Base-by-base conservation (phyloP, 225 moss, liverwort and hornwort genomes). In the Lunularia cruciata region DNA sequence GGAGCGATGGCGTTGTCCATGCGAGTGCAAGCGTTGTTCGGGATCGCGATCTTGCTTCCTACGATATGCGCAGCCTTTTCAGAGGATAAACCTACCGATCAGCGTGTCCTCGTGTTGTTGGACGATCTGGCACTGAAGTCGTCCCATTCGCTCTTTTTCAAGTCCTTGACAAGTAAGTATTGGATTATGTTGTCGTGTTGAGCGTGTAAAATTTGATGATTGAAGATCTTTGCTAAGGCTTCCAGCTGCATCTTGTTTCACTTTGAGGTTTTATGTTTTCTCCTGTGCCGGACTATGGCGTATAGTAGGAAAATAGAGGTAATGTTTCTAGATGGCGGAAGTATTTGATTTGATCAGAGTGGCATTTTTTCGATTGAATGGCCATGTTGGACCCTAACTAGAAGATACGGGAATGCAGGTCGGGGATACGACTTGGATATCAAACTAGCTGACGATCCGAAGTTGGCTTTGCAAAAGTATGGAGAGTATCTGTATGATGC, bases 401-500 rank as follows among this genome's bases (percentile, higher is more conserved):
- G 6, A 11, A 64, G 1, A 0, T 47, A 18, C 46, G 45, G 18
- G 4, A 47, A 49, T 26, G 47, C 78, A 86, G 89, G 87, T 57
- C 80, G 84, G 47, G 92, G 96, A 48, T 92, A 86, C 69, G 90
- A 96, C 43, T 82, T 92, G 51, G 96, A 90, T 23, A 78, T 92
- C 79, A 90, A 90, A 69, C 76, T 96, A 54, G 90, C 92, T 16
- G 86, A 90, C 57, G 96, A 96, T 54, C 75, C 88, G 18, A 86
- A 79, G 46, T 68, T 92, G 61, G 85, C 89, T 20, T 77, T 96
- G 32, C 89, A 96, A 78, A 77, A 80, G 42, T 88, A 92, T 73
- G 92, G 96, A 65, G 83, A 82, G 65, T 96, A 90, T 60, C 79
- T 87, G 36, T 96, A 90, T 59, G 96, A 96, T 78, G 92, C 89